These are phyloP conservation scores for Eremothecium sinecaudum DNA, from an alignment of 1,139 yeast species.

Conservation along the genomic window DNA sequence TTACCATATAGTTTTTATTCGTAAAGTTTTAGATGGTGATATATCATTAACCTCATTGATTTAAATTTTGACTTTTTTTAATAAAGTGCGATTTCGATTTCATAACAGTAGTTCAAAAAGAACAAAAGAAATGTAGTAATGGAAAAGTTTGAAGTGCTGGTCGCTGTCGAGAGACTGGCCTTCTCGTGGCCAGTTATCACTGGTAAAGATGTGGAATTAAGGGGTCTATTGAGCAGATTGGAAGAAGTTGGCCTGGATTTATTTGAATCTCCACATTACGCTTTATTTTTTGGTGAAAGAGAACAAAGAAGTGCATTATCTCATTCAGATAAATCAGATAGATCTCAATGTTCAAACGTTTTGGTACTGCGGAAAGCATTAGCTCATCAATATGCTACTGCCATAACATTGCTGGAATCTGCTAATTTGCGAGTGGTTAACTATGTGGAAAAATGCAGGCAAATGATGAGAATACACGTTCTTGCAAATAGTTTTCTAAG, in stretches of 20 bases:
- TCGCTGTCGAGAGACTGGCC: constrained; percentile 1
- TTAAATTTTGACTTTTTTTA: no score
- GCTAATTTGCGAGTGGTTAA: constrained; percentile 3
- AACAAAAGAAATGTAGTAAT: no score
- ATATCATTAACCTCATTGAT: no score
- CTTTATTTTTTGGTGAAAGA: not conserved
- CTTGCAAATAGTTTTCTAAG: constrained; percentile 3
- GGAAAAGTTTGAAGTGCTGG: constrained; percentile 2
- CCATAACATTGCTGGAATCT: constrained; percentile 16
- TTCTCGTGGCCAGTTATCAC: constrained; percentile 1
- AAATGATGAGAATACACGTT: constrained; percentile 3
- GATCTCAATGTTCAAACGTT: not conserved
- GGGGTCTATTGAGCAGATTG: not conserved
- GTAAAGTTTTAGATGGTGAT: no score
- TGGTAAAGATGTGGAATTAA: not conserved
- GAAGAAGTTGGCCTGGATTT: not conserved
- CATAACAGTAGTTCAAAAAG: no score
- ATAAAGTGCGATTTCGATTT: no score
- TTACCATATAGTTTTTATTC: no score
- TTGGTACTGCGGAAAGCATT: constrained; percentile 10
- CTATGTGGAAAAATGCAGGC: not conserved
- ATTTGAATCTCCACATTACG: constrained; percentile 1
- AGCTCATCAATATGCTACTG: constrained; percentile 18
- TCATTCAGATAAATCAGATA: not conserved
- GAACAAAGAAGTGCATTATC: not conserved